Evolutionary conservation across 129 eudicot genomes (phyloP).

Genomic region (Deinandra increscens): DNA sequence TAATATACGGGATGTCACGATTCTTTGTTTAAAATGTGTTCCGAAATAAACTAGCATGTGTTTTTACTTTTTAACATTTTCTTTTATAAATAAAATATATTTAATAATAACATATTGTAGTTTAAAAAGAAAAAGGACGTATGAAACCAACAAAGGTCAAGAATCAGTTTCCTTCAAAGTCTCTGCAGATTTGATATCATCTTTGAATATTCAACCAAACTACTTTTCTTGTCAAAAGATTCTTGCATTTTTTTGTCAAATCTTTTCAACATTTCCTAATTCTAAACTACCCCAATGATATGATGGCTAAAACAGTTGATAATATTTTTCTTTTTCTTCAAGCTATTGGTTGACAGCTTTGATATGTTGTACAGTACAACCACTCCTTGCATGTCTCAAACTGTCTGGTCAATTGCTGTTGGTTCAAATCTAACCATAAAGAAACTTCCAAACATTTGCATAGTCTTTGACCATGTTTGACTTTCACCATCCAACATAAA

Average conservation of each 20-base stretch:
- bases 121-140: slow-evolving; percentile 1
- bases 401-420: slow-evolving; percentile 10
- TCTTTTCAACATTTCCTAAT: slow-evolving; percentile 20
- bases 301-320: not conserved
- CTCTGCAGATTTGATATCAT: slow-evolving; percentile 12
- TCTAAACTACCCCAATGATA: slow-evolving; percentile 21
- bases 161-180: slow-evolving; percentile 31
- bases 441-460: slow-evolving; percentile 30
- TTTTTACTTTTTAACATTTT: too few species aligned
- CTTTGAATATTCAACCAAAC: slow-evolving; percentile 35
- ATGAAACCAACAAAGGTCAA: slow-evolving; percentile 30
- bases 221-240: slow-evolving; percentile 39
- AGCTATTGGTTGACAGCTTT: slow-evolving; percentile 11
- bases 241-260: slow-evolving; percentile 29
- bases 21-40: too few species aligned
- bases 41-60: too few species aligned
- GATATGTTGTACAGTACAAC: slow-evolving; percentile 33
- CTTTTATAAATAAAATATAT: too few species aligned
- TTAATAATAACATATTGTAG: too few species aligned
- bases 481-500: slow-evolving; percentile 4
- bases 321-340: not conserved
- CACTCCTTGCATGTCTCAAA: slow-evolving; percentile 18
- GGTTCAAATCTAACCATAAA: slow-evolving; percentile 29
- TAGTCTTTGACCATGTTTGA: slow-evolving; percentile 23
- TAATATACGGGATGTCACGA: too few species aligned